phyloP scores from a whole-genome alignment of 331 rosid species.

The Quercus phellos region DNA sequence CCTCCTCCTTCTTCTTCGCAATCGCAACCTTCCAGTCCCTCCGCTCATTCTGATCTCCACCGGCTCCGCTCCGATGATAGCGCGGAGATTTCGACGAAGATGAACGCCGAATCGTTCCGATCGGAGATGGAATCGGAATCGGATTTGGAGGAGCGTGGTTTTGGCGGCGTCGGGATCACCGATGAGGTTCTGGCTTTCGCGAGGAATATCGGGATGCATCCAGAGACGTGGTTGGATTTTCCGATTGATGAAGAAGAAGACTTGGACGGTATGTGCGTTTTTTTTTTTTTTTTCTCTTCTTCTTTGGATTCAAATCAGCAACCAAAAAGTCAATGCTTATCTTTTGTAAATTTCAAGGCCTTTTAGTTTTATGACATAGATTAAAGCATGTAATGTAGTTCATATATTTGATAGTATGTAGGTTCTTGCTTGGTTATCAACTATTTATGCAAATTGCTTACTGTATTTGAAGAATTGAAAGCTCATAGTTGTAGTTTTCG shows the following conservation, averaged over 20 bases:
- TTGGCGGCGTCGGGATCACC: constrained; percentile 44
- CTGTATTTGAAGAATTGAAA: background rate
- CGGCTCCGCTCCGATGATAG: constrained; percentile 18
- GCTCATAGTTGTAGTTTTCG: background rate
- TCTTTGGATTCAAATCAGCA: too few relatives aligned
- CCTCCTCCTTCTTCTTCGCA: constrained; percentile 37
- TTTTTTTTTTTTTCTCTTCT: too few relatives aligned
- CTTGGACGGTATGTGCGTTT: constrained; percentile 48
- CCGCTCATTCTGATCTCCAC: constrained; percentile 1
- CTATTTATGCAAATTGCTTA: background rate
- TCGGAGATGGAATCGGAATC: background rate
- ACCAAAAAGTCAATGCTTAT: too few relatives aligned
- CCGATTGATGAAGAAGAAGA: constrained; percentile 92
- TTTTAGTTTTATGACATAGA: too few relatives aligned
- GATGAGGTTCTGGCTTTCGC: constrained; percentile 57
- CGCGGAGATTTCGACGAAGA: constrained; percentile 14
- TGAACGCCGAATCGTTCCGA: constrained; percentile 11
- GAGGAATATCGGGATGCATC: constrained; percentile 85
- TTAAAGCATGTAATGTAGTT: background rate
- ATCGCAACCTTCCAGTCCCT: too few relatives aligned
- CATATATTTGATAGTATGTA: background rate
- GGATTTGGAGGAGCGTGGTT: constrained; percentile 22
- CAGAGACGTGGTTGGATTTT: constrained; percentile 98
- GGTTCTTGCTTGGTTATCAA: background rate
- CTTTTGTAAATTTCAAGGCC: too few relatives aligned